Conservation (phyloP, 2,329 filamentous ascomycete genomes). For the Pseudonectria foliicola region DNA sequence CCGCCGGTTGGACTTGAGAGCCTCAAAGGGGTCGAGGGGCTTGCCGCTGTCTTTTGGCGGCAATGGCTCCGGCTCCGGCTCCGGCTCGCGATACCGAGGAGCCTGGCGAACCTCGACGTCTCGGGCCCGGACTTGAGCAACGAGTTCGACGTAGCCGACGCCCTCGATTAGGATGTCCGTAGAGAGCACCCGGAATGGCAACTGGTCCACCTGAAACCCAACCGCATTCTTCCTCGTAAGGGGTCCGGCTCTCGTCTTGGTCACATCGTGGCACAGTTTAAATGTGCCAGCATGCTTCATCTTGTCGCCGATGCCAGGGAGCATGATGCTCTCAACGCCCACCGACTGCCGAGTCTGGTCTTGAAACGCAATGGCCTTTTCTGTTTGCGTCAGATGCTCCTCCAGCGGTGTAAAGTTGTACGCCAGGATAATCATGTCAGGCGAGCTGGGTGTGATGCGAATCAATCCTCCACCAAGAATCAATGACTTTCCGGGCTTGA, state of each 20-base stretch:
- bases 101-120: conserved; percentile 23
- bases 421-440: conserved; percentile 61
- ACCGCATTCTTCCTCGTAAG: conserved; percentile 57
- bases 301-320: conserved; percentile 47
- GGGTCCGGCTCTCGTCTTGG: conserved; percentile 67
- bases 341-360: conserved; percentile 49
- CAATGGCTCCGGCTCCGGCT: neutral
- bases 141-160: conserved; percentile 86
- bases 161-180: conserved; percentile 87
- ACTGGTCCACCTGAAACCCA: conserved; percentile 54
- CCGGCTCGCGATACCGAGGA: conserved; percentile 1
- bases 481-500: conserved; percentile 73
- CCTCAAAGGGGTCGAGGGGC: conserved; percentile 13
- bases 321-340: conserved; percentile 56
- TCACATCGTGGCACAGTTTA: conserved; percentile 73
- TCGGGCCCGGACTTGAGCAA: conserved; percentile 66
- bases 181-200: conserved; percentile 75
- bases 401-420: conserved; percentile 79
- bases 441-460: conserved; percentile 66
- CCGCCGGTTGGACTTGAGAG: conserved; percentile 6
- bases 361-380: conserved; percentile 73
- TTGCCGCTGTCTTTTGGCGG: neutral
- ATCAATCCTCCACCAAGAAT: conserved; percentile 75
- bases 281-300: conserved; percentile 70
- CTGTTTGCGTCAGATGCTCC: conserved; percentile 68